Evolutionary conservation across 2,329 filamentous ascomycete genomes (phyloP).

Genomic region (Hypoxylon sp.): DNA sequence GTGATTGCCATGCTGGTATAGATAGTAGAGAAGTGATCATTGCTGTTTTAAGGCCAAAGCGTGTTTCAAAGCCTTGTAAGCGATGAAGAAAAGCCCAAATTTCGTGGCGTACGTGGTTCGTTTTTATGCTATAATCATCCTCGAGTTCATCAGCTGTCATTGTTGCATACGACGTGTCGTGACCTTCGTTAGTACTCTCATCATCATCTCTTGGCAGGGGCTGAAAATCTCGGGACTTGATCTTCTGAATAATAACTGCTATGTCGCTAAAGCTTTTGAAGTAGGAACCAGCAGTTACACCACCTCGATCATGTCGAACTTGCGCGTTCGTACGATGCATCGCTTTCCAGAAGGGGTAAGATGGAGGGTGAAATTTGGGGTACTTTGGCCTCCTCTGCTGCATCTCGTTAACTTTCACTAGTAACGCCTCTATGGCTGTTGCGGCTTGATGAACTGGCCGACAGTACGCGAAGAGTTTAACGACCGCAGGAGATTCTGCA

Average conservation of each 20-base stretch:
- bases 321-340: slow-evolving; percentile 69
- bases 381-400: slow-evolving; percentile 57
- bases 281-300: slow-evolving; percentile 63
- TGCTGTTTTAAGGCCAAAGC: slow-evolving; percentile 71
- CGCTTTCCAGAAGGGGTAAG: slow-evolving; percentile 68
- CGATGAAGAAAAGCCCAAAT: slow-evolving; percentile 67
- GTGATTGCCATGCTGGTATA: slow-evolving; percentile 67
- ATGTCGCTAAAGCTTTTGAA: slow-evolving; percentile 63
- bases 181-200: slow-evolving; percentile 44
- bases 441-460: slow-evolving; percentile 69
- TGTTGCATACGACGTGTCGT: slow-evolving; percentile 57
- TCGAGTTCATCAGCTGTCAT: slow-evolving; percentile 59
- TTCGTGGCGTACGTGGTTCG: slow-evolving; percentile 61
- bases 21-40: slow-evolving; percentile 66
- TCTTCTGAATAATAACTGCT: slow-evolving; percentile 60
- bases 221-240: slow-evolving; percentile 58
- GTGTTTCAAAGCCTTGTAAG: slow-evolving; percentile 70
- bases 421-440: slow-evolving; percentile 62
- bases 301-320: slow-evolving; percentile 72
- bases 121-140: slow-evolving; percentile 54
- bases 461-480: slow-evolving; percentile 69
- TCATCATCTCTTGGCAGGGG: slow-evolving; percentile 50
- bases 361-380: slow-evolving; percentile 64
- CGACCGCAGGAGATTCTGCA: slow-evolving; percentile 64
- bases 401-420: slow-evolving; percentile 65